Base-by-base conservation (phyloP, 163 green algal genomes). In the Coccomyxa subellipsoidea region DNA sequence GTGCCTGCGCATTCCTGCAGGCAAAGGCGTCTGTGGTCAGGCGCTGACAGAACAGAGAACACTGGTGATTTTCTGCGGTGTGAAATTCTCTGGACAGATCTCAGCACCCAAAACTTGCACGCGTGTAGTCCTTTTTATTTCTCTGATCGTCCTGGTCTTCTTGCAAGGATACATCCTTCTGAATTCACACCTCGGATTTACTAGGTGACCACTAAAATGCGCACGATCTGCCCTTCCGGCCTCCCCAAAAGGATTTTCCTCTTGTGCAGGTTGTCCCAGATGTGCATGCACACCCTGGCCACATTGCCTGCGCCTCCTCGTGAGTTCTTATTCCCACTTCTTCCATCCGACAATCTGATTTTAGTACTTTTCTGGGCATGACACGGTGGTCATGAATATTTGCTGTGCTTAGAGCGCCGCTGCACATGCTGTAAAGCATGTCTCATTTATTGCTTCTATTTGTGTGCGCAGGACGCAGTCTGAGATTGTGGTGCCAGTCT, bases 251-350 rank as follows among this genome's bases (percentile, higher is more conserved):
- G n/a, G 18, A 18, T 73, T 34, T 27, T 73, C 8, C 29, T 23
- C 27, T 73, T 34, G 27, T 73, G 7, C 90, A 94, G 85, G 85
- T 93, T 9, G 91, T 94, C n/a, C 86, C 85, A 4, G 87, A 94
- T 59, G 91, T 94, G 53, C 82, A 90, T 38, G 40, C 75, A 7
- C 92, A 92, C 76, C 90, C 89, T 0, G 90, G 89, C 23, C 90
- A 94, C 86, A 94, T 94, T 38, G 89, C 91, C 59, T 94, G 91
- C 80, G 88, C 91, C 0, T 77, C 73, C 83, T 87, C 76, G 47
- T 73, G 32, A 73, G 66, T 73, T 18, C 66, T 23, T 34, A 18
- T n/a, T 73, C 66, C 18, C 18, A 18, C 47, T 29, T 66, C 12
- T 12, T 66, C 47, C 18, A 66, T 18, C 18, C 12, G 12, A 29